Evolutionary conservation across 768 basidiomycete species (phyloP).

Genomic region (Hortiboletus campestris): DNA sequence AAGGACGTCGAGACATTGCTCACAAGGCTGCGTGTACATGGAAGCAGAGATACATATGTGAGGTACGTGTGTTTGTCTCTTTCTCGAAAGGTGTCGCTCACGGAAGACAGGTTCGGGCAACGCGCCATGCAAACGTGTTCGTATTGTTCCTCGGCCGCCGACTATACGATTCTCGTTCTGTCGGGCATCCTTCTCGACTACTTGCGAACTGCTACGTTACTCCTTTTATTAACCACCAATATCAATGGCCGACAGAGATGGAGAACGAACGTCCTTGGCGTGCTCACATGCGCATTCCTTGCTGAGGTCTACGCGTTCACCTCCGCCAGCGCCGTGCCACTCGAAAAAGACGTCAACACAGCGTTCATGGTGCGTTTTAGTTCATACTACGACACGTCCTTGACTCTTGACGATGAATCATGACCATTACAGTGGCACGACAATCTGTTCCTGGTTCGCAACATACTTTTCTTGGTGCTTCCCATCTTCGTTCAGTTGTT

Average conservation of each 20-base stretch:
- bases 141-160: conserved; percentile 60
- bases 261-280: conserved; percentile 46
- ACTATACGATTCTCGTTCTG: conserved; percentile 59
- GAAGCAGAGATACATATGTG: conserved; percentile 56
- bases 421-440: conserved; percentile 63
- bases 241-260: conserved; percentile 41
- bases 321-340: conserved; percentile 44
- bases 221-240: conserved; percentile 43
- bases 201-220: conserved; percentile 51
- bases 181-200: conserved; percentile 58
- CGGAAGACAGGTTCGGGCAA: conserved; percentile 60
- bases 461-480: conserved; percentile 54
- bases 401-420: background rate
- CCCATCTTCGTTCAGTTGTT: conserved; percentile 48
- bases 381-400: background rate
- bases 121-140: conserved; percentile 57
- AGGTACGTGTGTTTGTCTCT: conserved; percentile 40
- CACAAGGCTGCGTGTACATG: conserved; percentile 53
- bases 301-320: conserved; percentile 54
- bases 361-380: conserved; percentile 40
- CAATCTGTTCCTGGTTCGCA: conserved; percentile 50
- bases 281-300: conserved; percentile 47
- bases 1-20: conserved; percentile 51
- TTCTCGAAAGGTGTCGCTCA: background rate
- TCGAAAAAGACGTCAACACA: conserved; percentile 39